Evolutionary conservation across 1,139 yeast genomes (phyloP).

Genomic region (Candida sp.): DNA sequence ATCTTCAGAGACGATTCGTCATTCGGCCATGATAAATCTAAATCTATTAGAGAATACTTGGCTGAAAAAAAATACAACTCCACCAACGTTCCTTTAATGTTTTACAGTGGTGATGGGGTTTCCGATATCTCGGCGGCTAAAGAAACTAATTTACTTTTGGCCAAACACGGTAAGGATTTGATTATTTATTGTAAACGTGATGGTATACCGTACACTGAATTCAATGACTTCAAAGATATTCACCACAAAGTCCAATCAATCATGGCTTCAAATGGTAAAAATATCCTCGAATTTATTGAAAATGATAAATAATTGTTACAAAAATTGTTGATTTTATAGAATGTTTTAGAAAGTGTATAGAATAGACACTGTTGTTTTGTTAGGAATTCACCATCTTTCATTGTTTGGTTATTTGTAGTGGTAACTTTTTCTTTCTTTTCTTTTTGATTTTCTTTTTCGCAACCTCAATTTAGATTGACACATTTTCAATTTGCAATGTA

Average conservation of each 20-base stretch:
- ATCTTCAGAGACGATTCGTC: slow-evolving; percentile 79
- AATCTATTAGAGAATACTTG: slow-evolving; percentile 70
- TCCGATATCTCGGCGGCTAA: slow-evolving; percentile 93
- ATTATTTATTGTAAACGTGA: slow-evolving; percentile 81
- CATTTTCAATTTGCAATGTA: no score
- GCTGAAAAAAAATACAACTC: slow-evolving; percentile 33
- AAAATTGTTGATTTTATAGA: no score
- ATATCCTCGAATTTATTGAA: slow-evolving; percentile 26
- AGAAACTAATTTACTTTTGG: slow-evolving; percentile 90
- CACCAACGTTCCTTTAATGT: slow-evolving; percentile 48
- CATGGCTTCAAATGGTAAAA: slow-evolving; percentile 23
- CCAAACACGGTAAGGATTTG: slow-evolving; percentile 88
- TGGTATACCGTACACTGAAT: slow-evolving; percentile 80
- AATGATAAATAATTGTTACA: slow-evolving; percentile 12
- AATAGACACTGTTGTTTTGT: no score
- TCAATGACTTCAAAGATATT: slow-evolving; percentile 73
- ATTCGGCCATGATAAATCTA: slow-evolving; percentile 93
- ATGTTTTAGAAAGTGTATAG: no score
- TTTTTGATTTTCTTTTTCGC: no score
- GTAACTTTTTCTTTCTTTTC: no score
- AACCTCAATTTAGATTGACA: no score
- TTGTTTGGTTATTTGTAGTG: no score
- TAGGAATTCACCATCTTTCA: no score
- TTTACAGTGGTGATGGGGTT: slow-evolving; percentile 98
- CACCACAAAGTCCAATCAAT: slow-evolving; percentile 44